Evolutionary conservation across 306 rosid species (phyloP), one percentile per base, ranked within the genome.

Genomic region (Begonia peltatifolia): DNA sequence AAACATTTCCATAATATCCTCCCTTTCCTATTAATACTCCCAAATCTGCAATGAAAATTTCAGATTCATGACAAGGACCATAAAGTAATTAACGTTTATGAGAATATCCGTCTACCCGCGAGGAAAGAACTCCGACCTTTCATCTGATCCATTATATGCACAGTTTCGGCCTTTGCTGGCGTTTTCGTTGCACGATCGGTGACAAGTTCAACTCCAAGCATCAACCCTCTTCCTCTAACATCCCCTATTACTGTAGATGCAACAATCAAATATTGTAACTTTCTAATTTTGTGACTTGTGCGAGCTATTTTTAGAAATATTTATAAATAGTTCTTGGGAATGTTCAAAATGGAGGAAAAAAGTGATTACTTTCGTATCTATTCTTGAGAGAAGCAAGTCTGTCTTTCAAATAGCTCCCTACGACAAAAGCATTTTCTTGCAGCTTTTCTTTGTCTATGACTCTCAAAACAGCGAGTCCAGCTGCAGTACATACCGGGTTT

Each of bases 161-260:
- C 53, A 50, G 80, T 80, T 68, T 90, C 94, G 48, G 63, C 78
- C 67, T 79, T 81, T 3, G 97, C 95, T n/a, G 97, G 97, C 14
- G 95, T 90, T 70, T 85, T 90, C 35, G 63, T 61, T 55, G 83
- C 12, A 4, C 79, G 77, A 56, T 90, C 94, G 1, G 86, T 66
- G 58, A 85, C 97, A 36, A 90, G 87, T 64, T 90, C 97, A 54
- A 90, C 84, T 50, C 97, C 97, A 38, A 85, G 92, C 82, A 90
- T 78, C 12, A 90, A 22, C 14, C 97, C 97, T 72, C 68, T 72
- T 66, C 97, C 97, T 55, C 97, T 80, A 56, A 89, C 95, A 52
- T 89, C 87, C 18, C 97, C 95, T 18, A 89, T 70, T 12, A 82
- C 97, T 89, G 50, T 18, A 30, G 38, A 53, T 50, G 50, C 48